Evolutionary conservation across 108 stramenopile genomes (phyloP).

Genomic region (Stephanodiscus triporus): DNA sequence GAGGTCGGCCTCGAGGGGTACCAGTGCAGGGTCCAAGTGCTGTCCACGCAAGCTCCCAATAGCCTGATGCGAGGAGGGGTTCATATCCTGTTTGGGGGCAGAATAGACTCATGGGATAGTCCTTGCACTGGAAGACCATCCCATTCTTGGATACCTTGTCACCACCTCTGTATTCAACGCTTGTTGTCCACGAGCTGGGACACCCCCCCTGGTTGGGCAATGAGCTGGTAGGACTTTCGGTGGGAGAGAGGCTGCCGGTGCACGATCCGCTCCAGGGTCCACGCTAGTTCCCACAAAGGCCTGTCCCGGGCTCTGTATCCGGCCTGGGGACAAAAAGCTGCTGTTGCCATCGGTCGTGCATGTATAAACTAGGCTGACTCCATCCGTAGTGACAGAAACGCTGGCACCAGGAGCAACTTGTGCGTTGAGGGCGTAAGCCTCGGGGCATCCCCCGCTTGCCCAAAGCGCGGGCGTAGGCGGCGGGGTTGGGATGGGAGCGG

Average conservation of each 20-base stretch:
- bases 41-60: not conserved
- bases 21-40: not conserved
- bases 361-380: no score
- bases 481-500: no score
- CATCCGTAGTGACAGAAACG: no score
- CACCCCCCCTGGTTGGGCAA: not conserved
- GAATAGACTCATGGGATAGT: not conserved
- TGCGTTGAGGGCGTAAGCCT: no score
- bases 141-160: not conserved
- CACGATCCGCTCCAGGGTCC: not conserved
- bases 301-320: not conserved
- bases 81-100: not conserved
- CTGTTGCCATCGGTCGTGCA: no score
- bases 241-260: not conserved
- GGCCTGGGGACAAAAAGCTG: no score
- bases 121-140: constrained; percentile 12
- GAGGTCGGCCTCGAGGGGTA: constrained; percentile 1
- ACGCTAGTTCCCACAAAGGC: not conserved
- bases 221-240: not conserved
- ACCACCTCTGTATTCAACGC: not conserved
- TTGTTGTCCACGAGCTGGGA: not conserved
- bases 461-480: no score
- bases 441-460: no score
- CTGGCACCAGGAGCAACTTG: no score
- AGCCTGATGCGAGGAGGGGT: not conserved